phyloP scores from a whole-genome alignment of 108 stramenopile species.

The Nitzschia sp. region DNA sequence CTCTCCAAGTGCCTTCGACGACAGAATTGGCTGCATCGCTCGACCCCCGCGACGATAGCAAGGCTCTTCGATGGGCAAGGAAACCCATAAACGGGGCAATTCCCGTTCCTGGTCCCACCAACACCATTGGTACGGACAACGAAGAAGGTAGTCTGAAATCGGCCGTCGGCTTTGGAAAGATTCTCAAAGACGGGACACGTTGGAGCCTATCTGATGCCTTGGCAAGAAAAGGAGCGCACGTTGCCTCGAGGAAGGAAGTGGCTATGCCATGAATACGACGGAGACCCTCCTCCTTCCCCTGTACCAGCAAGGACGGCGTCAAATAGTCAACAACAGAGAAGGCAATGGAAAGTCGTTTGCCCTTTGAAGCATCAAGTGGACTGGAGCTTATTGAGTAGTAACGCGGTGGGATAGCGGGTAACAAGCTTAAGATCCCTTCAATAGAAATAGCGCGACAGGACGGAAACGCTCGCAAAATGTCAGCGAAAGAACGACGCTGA shows the following conservation, averaged over 20 bases:
- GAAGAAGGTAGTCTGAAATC: conserved; percentile 85
- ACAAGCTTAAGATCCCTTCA: conserved; percentile 61
- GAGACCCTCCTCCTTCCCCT: conserved; percentile 37
- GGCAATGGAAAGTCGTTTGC: conserved; percentile 59
- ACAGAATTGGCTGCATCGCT: conserved; percentile 50
- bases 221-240: conserved; percentile 58
- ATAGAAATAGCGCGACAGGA: conserved; percentile 76
- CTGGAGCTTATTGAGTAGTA: conserved; percentile 93
- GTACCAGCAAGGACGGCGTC: conserved; percentile 47
- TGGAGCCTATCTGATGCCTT: background rate
- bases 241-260: conserved; percentile 74
- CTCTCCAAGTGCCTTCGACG: conserved; percentile 78
- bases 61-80: conserved; percentile 70
- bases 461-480: conserved; percentile 87
- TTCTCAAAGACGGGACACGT: conserved; percentile 40
- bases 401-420: conserved; percentile 83
- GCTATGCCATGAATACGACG: conserved; percentile 78
- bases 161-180: conserved; percentile 84
- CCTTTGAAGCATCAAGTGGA: conserved; percentile 61
- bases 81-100: conserved; percentile 98
- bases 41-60: conserved; percentile 40
- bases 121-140: conserved; percentile 75
- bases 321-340: conserved; percentile 92
- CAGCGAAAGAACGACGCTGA: conserved; percentile 73
- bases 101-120: conserved; percentile 99